phyloP scores from a whole-genome alignment of 192 early-diverging fungal genomes.

The Phlyctochytrium bullatum region DNA sequence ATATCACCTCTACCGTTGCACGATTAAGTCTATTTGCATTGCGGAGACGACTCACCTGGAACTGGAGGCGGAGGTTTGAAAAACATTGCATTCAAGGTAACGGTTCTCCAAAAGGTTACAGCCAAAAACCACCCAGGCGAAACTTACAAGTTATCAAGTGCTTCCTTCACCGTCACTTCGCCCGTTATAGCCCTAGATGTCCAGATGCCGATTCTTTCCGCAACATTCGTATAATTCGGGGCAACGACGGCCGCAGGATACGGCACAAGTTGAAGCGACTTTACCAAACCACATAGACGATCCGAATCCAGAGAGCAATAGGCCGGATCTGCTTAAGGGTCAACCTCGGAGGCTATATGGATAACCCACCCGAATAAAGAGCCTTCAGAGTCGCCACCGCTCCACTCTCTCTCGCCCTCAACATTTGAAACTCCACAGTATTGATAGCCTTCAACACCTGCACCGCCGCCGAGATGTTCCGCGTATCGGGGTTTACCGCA shows the following conservation, averaged over 20 bases:
- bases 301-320: conserved; percentile 10
- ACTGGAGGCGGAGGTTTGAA: neutral
- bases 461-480: neutral
- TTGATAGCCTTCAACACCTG: neutral
- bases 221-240: conserved; percentile 13
- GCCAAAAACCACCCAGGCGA: neutral
- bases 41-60: neutral
- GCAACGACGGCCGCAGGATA: conserved; percentile 9
- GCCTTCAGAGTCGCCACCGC: neutral
- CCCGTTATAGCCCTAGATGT: too few species aligned
- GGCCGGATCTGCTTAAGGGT: conserved; percentile 5
- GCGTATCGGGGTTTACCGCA: conserved; percentile 4
- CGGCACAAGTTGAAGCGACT: neutral
- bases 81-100: neutral
- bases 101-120: neutral
- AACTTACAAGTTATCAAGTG: too few species aligned
- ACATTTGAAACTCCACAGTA: neutral
- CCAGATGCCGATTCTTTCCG: neutral
- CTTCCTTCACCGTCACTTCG: too few species aligned
- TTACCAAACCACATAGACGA: conserved; percentile 12
- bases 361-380: conserved; percentile 5
- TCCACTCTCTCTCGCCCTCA: neutral
- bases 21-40: too few species aligned
- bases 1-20: too few species aligned
- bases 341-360: neutral